Evolutionary conservation across 768 basidiomycete species (phyloP).

Genomic region (Pulveroboletus sp.): DNA sequence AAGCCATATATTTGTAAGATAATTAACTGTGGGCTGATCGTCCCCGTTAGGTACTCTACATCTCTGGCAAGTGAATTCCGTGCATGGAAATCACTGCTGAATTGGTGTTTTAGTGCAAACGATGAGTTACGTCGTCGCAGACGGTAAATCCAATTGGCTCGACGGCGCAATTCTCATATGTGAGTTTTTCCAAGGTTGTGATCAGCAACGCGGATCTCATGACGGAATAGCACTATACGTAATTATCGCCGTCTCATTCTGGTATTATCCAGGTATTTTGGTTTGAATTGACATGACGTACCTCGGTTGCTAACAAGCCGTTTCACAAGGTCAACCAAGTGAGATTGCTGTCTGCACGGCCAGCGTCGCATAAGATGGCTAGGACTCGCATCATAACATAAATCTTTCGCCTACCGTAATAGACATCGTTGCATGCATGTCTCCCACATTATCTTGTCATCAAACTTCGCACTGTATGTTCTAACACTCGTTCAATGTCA

Average conservation of each 20-base stretch:
- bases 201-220: neutral
- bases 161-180: slow-evolving; percentile 74
- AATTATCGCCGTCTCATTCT: slow-evolving; percentile 67
- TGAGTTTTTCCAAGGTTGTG: slow-evolving; percentile 28
- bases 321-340: slow-evolving; percentile 22
- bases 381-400: neutral
- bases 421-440: neutral
- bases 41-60: slow-evolving; percentile 30
- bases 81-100: slow-evolving; percentile 28
- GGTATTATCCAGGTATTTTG: slow-evolving; percentile 46
- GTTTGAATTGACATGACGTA: neutral
- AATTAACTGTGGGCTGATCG: slow-evolving; percentile 6
- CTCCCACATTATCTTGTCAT: neutral
- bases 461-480: slow-evolving; percentile 13
- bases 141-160: slow-evolving; percentile 82
- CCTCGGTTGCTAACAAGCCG: neutral
- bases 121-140: slow-evolving; percentile 76
- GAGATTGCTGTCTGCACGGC: slow-evolving; percentile 15
- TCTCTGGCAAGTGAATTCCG: slow-evolving; percentile 33
- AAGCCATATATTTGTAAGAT: slow-evolving; percentile 11
- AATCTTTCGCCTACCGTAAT: slow-evolving; percentile 4
- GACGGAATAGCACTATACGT: slow-evolving; percentile 52
- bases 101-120: slow-evolving; percentile 55
- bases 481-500: slow-evolving; percentile 6
- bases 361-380: neutral